Evolutionary conservation across 2,329 filamentous ascomycete genomes (phyloP), one percentile per base, ranked within the genome.

Genomic region (Colletotrichum cereale): DNA sequence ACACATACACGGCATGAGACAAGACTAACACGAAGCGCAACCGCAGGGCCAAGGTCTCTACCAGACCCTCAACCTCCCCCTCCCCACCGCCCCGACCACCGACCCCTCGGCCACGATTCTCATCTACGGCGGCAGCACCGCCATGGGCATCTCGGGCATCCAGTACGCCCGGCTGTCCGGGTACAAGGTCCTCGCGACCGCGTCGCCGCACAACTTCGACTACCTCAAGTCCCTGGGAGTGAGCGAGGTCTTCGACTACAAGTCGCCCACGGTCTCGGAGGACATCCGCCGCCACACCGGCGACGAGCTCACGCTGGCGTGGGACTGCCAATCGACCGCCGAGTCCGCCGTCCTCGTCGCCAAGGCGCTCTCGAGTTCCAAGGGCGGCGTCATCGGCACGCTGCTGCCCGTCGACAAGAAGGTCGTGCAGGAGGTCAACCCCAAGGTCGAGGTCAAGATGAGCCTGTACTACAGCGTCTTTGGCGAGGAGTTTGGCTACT

Each of bases 61-160:
- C 78, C 82, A 86, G 72, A 75, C 77, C 31, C 81, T 87, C 3
- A 70, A 79, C 63, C 80, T 87, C 3, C 82, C 84, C 0, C 78
- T 88, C 10, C 89, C 89, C 5, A 80, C 74, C 50, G 62, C 77
- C 14, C 81, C 84, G n/a, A 62, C 77, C 44, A 79, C 78, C 40
- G 78, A 80, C 26, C 76, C 81, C 60, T 50, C 68, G 50, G 76
- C 81, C 70, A 78, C 82, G 2, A 76, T 86, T 66, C 77, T 84
- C 53, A 81, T 82, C 71, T 83, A 84, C 60, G 83, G 81, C 57
- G 82, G 80, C n/a, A 86, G 86, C 77, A 88, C 84, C 42, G 86
- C 86, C 29, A 87, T 86, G n/a, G 84, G 84, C 81, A 86, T 87
- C 74, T 86, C 86, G 75, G 80, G 77, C 8, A 80, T 83, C 67